Conservation (phyloP, 2,329 filamentous ascomycete species). For the Aspergillus unguis region DNA sequence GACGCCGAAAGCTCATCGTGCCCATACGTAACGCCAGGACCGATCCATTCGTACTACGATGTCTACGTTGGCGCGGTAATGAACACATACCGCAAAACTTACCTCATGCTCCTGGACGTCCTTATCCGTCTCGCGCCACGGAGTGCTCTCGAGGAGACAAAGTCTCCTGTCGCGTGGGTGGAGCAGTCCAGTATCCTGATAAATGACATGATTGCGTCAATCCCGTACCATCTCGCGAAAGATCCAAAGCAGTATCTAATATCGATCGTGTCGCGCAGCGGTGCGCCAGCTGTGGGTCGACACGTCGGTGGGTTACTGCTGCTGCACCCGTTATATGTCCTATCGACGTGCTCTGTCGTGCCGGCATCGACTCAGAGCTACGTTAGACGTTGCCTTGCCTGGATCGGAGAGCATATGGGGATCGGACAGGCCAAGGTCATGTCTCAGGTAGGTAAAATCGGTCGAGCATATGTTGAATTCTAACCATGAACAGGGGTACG, state of each 20-base stretch:
- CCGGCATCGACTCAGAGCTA: not conserved
- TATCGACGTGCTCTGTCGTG: not conserved
- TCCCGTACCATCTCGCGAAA: not conserved
- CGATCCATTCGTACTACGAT: not conserved
- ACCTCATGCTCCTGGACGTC: not conserved
- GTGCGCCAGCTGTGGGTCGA: not conserved
- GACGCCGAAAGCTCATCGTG: too few species aligned
- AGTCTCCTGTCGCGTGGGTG: not conserved
- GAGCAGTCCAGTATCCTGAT: not conserved
- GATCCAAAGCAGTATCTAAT: too few species aligned
- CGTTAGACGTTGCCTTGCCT: not conserved
- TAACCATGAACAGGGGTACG: too few species aligned
- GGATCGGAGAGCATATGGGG: not conserved
- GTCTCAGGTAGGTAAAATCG: too few species aligned
- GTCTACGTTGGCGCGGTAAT: not conserved
- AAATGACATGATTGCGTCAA: not conserved
- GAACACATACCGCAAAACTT: not conserved
- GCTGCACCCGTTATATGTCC: not conserved
- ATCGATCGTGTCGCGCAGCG: too few species aligned
- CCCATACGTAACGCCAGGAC: too few species aligned
- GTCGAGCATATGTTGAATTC: too few species aligned
- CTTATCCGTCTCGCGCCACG: not conserved
- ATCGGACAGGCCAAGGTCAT: slow-evolving; percentile 2
- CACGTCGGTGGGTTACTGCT: not conserved
- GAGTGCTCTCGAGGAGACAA: not conserved